Percentiles rank a stretch among this genome's conserved stretches.
These are phyloP conservation scores for Diaporthe ampelina DNA, from an alignment of 2,329 filamentous ascomycete genomes.

Conservation along the genomic window DNA sequence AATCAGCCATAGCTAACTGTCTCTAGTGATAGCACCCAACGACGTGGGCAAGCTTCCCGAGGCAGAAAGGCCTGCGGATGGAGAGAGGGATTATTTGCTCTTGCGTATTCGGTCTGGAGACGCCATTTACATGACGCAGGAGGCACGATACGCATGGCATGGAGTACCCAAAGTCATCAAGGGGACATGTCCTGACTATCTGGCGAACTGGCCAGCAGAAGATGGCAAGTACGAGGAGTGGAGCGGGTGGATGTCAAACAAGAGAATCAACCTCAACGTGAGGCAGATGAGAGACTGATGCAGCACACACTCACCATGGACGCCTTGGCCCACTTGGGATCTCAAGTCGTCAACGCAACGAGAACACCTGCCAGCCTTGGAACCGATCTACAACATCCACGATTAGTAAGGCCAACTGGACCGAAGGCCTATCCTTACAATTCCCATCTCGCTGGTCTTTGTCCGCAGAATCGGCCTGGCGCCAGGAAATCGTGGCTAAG, in stretches of 20 bases:
- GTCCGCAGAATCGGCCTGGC: neutral
- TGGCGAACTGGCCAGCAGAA: constrained; percentile 80
- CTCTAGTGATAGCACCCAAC: constrained; percentile 65
- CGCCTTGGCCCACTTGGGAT: neutral
- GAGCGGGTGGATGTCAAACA: constrained; percentile 89
- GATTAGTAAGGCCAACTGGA: neutral
- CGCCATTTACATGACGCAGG: constrained; percentile 88
- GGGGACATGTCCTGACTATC: constrained; percentile 81
- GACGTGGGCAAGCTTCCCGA: constrained; percentile 52
- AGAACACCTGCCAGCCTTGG: neutral
- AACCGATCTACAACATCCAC: neutral
- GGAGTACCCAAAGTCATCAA: constrained; percentile 89
- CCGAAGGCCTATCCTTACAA: neutral
- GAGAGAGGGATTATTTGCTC: constrained; percentile 65
- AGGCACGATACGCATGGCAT: constrained; percentile 92
- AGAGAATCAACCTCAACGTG: constrained; percentile 93
- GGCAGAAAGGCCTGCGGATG: constrained; percentile 44
- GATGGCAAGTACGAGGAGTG: constrained; percentile 73
- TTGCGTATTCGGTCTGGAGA: constrained; percentile 86
- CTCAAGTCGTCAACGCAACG: neutral
- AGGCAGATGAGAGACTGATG: constrained; percentile 81
- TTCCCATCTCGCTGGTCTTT: neutral
- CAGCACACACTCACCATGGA: neutral
- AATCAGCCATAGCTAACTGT: neutral
- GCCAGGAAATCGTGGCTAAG: neutral